phyloP scores from a whole-genome alignment of 2,329 filamentous ascomycete genomes.

The Calonectria montana region DNA sequence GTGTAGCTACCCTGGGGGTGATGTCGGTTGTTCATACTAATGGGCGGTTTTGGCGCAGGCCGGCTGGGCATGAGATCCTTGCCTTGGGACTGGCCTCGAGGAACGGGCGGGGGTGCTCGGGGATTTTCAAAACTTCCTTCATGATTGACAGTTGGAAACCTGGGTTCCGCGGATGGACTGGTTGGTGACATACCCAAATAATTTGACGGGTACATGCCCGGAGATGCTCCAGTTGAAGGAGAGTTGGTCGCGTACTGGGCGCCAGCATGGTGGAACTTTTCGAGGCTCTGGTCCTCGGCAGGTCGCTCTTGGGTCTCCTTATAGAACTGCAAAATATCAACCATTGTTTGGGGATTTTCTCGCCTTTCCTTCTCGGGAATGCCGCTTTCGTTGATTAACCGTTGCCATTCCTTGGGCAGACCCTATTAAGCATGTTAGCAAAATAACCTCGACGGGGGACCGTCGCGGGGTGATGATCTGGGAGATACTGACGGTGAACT shows the following conservation, averaged over 20 bases:
- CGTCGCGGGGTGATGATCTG: constrained; percentile 22
- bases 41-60: constrained; percentile 89
- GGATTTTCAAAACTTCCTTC: constrained; percentile 98
- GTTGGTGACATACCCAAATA: constrained; percentile 71
- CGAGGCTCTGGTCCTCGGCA: constrained; percentile 88
- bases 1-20: constrained; percentile 63
- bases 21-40: constrained; percentile 67
- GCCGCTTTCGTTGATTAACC: constrained; percentile 92
- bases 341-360: constrained; percentile 94
- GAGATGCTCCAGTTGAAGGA: constrained; percentile 59
- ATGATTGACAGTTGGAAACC: constrained; percentile 86
- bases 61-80: constrained; percentile 79
- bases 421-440: constrained; percentile 66
- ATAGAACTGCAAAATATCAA: constrained; percentile 96
- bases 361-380: constrained; percentile 97
- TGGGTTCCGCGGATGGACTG: constrained; percentile 85
- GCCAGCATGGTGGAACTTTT: constrained; percentile 94
- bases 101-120: constrained; percentile 89
- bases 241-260: constrained; percentile 58
- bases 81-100: constrained; percentile 61
- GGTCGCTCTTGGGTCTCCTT: constrained; percentile 88
- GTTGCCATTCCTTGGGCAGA: constrained; percentile 97
- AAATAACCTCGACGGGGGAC: constrained; percentile 24
- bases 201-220: constrained; percentile 65
- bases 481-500: constrained; percentile 82